Base-by-base conservation (phyloP, 225 moss, liverwort and hornwort genomes). In the Lunularia cruciata region DNA sequence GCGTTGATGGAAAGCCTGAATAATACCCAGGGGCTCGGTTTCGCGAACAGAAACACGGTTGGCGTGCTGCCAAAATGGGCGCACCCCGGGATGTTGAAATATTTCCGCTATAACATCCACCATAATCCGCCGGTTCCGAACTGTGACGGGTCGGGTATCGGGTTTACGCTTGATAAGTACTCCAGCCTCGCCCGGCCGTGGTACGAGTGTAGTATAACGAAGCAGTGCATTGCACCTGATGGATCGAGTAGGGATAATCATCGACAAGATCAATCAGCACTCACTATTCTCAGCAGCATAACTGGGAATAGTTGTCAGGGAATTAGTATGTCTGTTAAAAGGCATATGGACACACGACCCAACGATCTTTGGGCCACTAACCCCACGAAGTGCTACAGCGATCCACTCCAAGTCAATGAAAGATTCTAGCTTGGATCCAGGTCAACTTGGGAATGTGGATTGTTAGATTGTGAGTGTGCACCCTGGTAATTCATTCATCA, bases 131-230 rank as follows among this genome's bases (percentile, higher is more conserved):
- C 4, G 0, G 26, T 18, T 0, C 25, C 5, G 0, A 88, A 86
- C 38, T 88, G 88, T 32, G 88, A 88, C 42, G 86, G 42, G 1
- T 86, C 83, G 4, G 31, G 69, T 4, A 39, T 86, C 16, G 86
- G 88, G 15, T 64, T 86, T 20, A 72, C 76, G 7, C 38, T 86
- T 25, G 35, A 57, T 5, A 81, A 38, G 70, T 88, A 77, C 45
- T 54, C 57, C 30, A 33, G 48, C 26, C 39, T 73, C 8, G 68
- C 25, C 5, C 53, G 72, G 57, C 80, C 80, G 7, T 72, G 70
- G 75, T 76, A 55, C 45, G 71, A 80, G 6, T 80, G 80, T 47
- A 42, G 46, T 8, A 25, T 67, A 2, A 84, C 79, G 11, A 73
- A 74, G 62, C 83, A 84, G 51, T 84, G 83, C 35, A 80, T 84